Evolutionary conservation across 768 basidiomycete genomes (phyloP), one percentile per base, ranked within the genome.

Genomic region (Xanthoconium stramineum): DNA sequence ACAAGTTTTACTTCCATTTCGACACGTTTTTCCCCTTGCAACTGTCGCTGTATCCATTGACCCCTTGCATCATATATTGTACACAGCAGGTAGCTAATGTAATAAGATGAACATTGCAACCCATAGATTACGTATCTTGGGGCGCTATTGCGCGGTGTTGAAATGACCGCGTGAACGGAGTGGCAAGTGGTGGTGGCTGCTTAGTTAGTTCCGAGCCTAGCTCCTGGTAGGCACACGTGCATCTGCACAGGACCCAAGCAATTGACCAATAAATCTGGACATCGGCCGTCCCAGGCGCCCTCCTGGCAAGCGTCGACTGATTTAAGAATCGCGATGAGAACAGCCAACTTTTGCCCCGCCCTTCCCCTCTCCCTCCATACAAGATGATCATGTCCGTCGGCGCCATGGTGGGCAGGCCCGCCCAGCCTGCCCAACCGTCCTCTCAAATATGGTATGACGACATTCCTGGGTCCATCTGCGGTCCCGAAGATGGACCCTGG

Each of bases 401-500:
- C 33, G 61, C 63, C 15, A 45, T 56, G 32, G 38, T 61, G 39
- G 54, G 58, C 42, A 52, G 56, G 42, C 57, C 56, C 7, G 49
- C 55, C 37, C 59, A 61, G 40, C 24, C 65, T 33, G 42, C 51
- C 47, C 59, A 58, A 40, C 36, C 65, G 30, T 50, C 65, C 29
- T 66, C 67, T 9, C 78, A 77, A 72, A 82, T 81, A 13, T 81
- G 81, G 67, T 69, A 79, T 59, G 78, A 84, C 55, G 85, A 86
- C 61, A 83, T 85, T 12, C 83, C 82, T 20, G 84, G 85, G 14
- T 78, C 80, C 32, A 74, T 85, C 35, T 83, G 83, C 64, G 81
- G 77, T 7, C 81, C 84, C 45, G 82, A 85, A 56, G 85, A 86
- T 42, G 84, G 80, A 6, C 81, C 81, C 36, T 86, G 84, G 84